Evolutionary conservation across 345 rosid species (phyloP).

Genomic region (Salix udensis): DNA sequence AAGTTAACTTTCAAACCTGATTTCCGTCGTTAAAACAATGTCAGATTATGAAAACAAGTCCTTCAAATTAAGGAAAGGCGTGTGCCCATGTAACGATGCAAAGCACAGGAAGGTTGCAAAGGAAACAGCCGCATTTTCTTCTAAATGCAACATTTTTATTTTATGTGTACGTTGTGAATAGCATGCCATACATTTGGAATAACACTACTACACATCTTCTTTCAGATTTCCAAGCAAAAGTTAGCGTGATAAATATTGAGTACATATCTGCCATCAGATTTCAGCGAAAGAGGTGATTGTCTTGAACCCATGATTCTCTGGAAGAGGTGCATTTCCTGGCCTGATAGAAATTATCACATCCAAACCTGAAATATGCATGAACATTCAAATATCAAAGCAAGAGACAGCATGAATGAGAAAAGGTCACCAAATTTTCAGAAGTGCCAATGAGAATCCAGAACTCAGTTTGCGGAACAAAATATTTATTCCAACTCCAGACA

Average conservation of each 20-base stretch:
- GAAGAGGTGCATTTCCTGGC: slow-evolving; percentile 27
- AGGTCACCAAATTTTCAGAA: neutral
- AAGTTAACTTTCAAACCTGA: neutral
- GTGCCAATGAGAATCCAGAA: neutral
- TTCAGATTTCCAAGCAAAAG: slow-evolving; percentile 45
- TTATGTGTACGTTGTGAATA: neutral
- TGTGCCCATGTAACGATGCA: neutral
- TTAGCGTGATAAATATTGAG: neutral
- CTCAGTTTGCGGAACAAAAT: neutral
- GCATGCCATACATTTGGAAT: neutral
- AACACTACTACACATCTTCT: neutral
- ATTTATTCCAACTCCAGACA: neutral
- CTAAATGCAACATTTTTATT: neutral
- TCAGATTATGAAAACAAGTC: neutral
- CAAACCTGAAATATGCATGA: slow-evolving; percentile 8
- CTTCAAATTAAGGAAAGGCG: neutral
- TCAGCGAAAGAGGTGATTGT: slow-evolving; percentile 24
- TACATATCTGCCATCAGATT: slow-evolving; percentile 11
- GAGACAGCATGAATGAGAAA: neutral
- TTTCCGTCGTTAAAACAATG: neutral
- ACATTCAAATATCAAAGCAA: neutral
- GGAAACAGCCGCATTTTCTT: neutral
- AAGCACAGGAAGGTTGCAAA: neutral
- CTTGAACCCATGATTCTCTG: slow-evolving; percentile 28
- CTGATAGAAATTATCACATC: slow-evolving; percentile 21